Conservation (phyloP, 1,284 basidiomycete genomes). For the Leccinum subfulvum region DNA sequence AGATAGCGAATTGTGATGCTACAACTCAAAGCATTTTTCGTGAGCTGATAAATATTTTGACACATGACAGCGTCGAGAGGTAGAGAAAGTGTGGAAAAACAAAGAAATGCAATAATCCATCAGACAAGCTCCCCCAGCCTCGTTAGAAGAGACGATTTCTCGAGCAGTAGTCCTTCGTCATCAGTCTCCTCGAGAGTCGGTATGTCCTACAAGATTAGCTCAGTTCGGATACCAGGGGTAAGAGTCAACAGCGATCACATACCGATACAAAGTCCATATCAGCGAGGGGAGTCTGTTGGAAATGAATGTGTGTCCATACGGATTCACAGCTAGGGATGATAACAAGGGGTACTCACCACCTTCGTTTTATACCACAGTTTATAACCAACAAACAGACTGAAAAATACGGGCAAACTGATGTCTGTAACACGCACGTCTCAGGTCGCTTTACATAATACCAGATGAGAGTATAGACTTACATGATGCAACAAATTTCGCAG, state of each 20-base stretch:
- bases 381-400: constrained; percentile 31
- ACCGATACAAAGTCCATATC: constrained; percentile 20
- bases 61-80: not conserved
- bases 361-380: constrained; percentile 55
- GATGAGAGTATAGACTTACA: constrained; percentile 31
- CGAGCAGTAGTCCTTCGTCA: constrained; percentile 17
- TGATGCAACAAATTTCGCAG: constrained; percentile 40
- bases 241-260: not conserved
- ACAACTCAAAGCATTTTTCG: no score
- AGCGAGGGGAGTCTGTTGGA: constrained; percentile 12
- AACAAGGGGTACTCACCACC: constrained; percentile 25
- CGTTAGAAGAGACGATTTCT: constrained; percentile 9
- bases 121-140: constrained; percentile 16
- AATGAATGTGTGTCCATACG: not conserved
- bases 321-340: not conserved
- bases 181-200: constrained; percentile 26
- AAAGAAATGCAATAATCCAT: not conserved
- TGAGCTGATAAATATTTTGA: no score
- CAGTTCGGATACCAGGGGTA: not conserved
- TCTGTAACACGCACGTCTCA: constrained; percentile 15
- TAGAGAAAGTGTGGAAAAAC: no score
- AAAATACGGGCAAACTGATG: constrained; percentile 26
- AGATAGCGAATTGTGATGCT: no score
- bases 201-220: constrained; percentile 15
- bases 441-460: not conserved